Percentiles rank a stretch among this genome's conserved stretches.
These are phyloP conservation scores for Colletotrichum sp. DNA, from an alignment of 2,329 filamentous ascomycete species.

Conservation along the genomic window DNA sequence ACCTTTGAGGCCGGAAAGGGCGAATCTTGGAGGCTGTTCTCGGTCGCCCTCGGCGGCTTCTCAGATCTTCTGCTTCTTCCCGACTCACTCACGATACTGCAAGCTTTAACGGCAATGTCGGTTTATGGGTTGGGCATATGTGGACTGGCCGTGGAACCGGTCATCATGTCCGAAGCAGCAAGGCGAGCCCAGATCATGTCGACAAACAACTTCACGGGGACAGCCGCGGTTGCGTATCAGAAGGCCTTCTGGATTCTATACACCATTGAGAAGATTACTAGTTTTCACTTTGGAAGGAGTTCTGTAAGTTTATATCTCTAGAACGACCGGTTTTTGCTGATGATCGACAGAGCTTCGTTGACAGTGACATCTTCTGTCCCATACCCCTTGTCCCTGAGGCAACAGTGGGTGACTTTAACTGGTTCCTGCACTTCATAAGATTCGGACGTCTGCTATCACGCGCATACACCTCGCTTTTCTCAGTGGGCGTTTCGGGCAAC, in stretches of 20 bases:
- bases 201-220: conserved; percentile 21
- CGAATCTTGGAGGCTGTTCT: conserved; percentile 43
- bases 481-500: conserved; percentile 29
- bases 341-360: conserved; percentile 29
- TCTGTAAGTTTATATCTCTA: conserved; percentile 21
- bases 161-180: conserved; percentile 33
- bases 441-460: conserved; percentile 32
- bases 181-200: conserved; percentile 34
- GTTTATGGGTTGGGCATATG: conserved; percentile 31
- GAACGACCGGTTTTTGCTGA: accelerated
- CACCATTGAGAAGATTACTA: conserved; percentile 29
- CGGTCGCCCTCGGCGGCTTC: conserved; percentile 38
- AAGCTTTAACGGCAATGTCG: conserved; percentile 35
- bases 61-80: conserved; percentile 35
- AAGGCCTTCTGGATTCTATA: conserved; percentile 33
- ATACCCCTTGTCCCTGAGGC: conserved; percentile 28
- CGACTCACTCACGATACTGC: conserved; percentile 32
- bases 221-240: conserved; percentile 25
- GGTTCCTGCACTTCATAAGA: conserved; percentile 29
- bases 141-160: conserved; percentile 34
- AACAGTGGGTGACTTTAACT: conserved; percentile 27
- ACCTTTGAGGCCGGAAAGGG: conserved; percentile 43
- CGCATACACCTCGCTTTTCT: conserved; percentile 32
- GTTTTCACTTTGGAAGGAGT: conserved; percentile 33
- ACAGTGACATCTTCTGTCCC: conserved; percentile 35